Percentiles rank a stretch among this genome's conserved stretches.
phyloP scores from a whole-genome alignment of 495 filamentous ascomycete species.

The Clohesyomyces aquaticus region DNA sequence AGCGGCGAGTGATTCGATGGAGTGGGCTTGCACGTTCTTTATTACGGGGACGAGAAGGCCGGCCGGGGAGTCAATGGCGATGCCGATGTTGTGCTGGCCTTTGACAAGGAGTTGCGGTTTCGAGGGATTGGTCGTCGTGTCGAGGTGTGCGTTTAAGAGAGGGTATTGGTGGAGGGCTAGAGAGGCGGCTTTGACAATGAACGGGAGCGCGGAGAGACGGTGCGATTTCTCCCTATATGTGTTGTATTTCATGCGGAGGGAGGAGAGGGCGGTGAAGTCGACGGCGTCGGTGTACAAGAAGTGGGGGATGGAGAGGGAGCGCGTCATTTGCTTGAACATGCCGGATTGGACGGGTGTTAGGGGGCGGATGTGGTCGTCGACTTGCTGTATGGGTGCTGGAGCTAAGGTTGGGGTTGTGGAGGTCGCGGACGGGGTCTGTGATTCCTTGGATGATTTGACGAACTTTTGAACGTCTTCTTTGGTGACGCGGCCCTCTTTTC shows the following conservation, averaged over 20 bases:
- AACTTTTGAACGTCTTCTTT: constrained; percentile 93
- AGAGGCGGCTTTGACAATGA: constrained; percentile 93
- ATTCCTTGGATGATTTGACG: constrained; percentile 50
- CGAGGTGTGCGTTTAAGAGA: constrained; percentile 82
- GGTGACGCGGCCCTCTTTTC: constrained; percentile 86
- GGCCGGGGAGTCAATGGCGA: constrained; percentile 91
- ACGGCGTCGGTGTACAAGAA: constrained; percentile 91
- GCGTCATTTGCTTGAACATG: constrained; percentile 99
- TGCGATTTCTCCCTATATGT: constrained; percentile 27
- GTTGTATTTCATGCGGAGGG: constrained; percentile 72
- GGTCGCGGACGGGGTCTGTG: constrained; percentile 22
- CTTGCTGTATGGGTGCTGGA: constrained; percentile 34
- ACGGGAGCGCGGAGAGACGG: constrained; percentile 84
- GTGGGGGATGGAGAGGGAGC: constrained; percentile 85
- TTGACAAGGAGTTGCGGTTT: constrained; percentile 74
- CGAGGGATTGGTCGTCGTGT: constrained; percentile 55
- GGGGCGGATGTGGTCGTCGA: constrained; percentile 63
- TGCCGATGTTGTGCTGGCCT: constrained; percentile 87
- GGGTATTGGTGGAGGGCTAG: constrained; percentile 80
- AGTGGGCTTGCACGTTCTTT: constrained; percentile 75
- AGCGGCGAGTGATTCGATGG: constrained; percentile 72
- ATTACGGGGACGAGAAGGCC: constrained; percentile 96
- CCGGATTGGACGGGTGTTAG: constrained; percentile 80
- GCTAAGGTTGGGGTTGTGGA: constrained; percentile 17
- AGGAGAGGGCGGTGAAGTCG: constrained; percentile 70